Evolutionary conservation across 2,329 filamentous ascomycete species (phyloP).

Genomic region (Proliferodiscus dingleyae): DNA sequence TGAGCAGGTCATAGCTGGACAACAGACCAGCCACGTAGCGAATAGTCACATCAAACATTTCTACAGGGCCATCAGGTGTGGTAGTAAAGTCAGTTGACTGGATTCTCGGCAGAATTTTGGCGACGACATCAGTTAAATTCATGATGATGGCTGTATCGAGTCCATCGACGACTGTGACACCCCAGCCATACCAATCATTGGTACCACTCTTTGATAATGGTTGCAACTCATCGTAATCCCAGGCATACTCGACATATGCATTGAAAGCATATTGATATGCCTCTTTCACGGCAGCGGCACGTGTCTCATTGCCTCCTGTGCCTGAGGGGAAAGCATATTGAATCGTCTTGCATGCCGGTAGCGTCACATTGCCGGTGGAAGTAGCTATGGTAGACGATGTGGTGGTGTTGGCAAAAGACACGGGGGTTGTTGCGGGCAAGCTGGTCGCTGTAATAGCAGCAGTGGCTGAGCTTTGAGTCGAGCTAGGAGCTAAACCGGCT

Average conservation of each 20-base stretch:
- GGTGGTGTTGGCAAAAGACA: not conserved
- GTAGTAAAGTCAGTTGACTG: slow-evolving; percentile 17
- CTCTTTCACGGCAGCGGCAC: slow-evolving; percentile 8
- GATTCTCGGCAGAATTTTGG: slow-evolving; percentile 65
- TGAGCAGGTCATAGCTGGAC: slow-evolving; percentile 52
- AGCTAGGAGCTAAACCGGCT: not conserved
- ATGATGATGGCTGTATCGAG: slow-evolving; percentile 83
- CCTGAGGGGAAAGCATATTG: slow-evolving; percentile 3
- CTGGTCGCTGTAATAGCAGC: not conserved
- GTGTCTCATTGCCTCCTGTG: slow-evolving; percentile 1
- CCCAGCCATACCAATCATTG: slow-evolving; percentile 86
- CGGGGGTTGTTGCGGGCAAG: not conserved
- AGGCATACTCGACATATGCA: slow-evolving; percentile 73
- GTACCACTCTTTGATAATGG: slow-evolving; percentile 62
- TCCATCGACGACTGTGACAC: slow-evolving; percentile 75
- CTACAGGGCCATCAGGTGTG: slow-evolving; percentile 11
- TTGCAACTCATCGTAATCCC: slow-evolving; percentile 76
- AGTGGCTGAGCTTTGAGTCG: not conserved
- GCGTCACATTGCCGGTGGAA: not conserved
- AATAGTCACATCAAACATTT: slow-evolving; percentile 22
- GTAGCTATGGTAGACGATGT: not conserved
- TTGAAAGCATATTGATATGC: slow-evolving; percentile 48
- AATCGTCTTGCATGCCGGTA: slow-evolving; percentile 1
- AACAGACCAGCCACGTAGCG: slow-evolving; percentile 22
- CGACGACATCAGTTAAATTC: slow-evolving; percentile 69